phyloP scores from a whole-genome alignment of 1,284 basidiomycete genomes.

The Amylostereum areolatum region DNA sequence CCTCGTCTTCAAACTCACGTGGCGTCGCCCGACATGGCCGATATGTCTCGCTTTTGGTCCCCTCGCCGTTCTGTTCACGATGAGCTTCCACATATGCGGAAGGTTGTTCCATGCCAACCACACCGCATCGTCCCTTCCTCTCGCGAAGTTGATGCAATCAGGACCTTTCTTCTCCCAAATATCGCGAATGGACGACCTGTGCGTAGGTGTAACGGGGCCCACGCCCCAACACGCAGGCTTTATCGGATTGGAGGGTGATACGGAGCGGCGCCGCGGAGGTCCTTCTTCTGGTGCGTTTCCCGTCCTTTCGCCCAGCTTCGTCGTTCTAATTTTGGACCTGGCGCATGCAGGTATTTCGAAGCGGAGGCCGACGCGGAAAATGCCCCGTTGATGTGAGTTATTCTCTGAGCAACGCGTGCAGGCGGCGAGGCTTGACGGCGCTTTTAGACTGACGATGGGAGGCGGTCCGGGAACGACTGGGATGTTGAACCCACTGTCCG shows the following conservation, averaged over 20 bases:
- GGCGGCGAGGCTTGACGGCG: neutral
- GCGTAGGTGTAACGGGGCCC: too few relatives aligned
- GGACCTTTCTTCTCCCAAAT: too few relatives aligned
- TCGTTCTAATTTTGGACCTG: neutral
- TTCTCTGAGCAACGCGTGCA: neutral
- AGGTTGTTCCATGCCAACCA: too few relatives aligned
- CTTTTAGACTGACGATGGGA: neutral
- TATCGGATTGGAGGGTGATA: neutral
- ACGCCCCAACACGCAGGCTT: too few relatives aligned
- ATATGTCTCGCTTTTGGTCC: too few relatives aligned
- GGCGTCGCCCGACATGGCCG: too few relatives aligned
- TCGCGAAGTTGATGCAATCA: too few relatives aligned
- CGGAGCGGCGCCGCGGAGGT: neutral
- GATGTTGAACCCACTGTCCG: neutral
- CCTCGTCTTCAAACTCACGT: too few relatives aligned
- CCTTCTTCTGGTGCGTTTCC: neutral
- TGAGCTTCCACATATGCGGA: too few relatives aligned
- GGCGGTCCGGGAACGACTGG: neutral
- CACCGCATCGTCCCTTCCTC: too few relatives aligned
- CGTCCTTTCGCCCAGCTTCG: neutral
- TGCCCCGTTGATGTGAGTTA: neutral
- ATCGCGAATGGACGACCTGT: too few relatives aligned
- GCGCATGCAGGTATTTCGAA: neutral
- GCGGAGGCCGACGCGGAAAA: neutral
- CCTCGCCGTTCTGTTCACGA: too few relatives aligned